Percentiles rank a stretch among this genome's conserved stretches.
These are phyloP conservation scores for Trichoderma lentiforme DNA, from an alignment of 2,329 filamentous ascomycete genomes.

Conservation along the genomic window DNA sequence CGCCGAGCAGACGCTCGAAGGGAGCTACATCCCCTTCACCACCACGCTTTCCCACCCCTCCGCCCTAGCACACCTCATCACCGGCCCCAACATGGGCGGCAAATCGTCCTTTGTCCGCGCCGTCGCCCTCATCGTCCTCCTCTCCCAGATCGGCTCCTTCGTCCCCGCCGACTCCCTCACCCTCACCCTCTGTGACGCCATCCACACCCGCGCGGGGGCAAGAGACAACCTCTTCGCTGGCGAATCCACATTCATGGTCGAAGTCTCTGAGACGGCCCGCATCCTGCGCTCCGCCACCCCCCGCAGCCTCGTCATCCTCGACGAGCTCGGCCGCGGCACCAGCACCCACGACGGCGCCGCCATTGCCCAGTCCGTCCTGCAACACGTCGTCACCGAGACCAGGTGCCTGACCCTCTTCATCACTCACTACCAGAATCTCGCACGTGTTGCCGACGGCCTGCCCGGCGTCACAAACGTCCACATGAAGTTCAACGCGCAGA, in stretches of 20 bases:
- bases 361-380: constrained; percentile 87
- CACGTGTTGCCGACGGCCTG: constrained; percentile 66
- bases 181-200: constrained; percentile 82
- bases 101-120: constrained; percentile 97
- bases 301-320: constrained; percentile 82
- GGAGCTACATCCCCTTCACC: constrained; percentile 88
- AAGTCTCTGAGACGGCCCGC: constrained; percentile 85
- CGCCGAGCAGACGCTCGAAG: constrained; percentile 84
- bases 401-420: constrained; percentile 88
- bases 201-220: constrained; percentile 94
- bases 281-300: constrained; percentile 88
- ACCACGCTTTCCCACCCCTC: constrained; percentile 65
- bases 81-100: constrained; percentile 97
- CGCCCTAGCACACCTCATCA: constrained; percentile 78
- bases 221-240: constrained; percentile 94
- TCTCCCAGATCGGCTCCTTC: constrained; percentile 92
- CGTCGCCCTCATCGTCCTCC: constrained; percentile 85
- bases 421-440: constrained; percentile 91
- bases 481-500: constrained; percentile 71
- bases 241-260: constrained; percentile 97
- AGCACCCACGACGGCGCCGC: constrained; percentile 94
- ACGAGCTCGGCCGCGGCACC: constrained; percentile 91
- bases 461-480: constrained; percentile 79
- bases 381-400: constrained; percentile 73
- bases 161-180: constrained; percentile 74